Conservation (phyloP, 306 rosid genomes). For the Gastrolobium villosum region DNA sequence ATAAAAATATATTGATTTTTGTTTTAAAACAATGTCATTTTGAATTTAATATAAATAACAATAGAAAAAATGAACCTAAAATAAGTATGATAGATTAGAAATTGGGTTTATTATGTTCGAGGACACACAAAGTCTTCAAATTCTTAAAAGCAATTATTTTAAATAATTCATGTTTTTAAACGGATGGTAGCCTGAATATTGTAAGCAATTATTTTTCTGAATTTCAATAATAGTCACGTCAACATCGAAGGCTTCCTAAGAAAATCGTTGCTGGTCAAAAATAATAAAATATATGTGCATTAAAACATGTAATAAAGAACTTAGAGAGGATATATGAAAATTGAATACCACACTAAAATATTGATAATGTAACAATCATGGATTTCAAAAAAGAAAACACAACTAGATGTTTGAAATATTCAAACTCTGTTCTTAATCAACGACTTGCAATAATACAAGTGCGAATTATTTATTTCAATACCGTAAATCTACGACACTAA, state of each 20-base stretch:
- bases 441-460: neutral
- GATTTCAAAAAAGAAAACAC: neutral
- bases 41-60: too few relatives aligned
- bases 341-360: neutral
- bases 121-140: too few relatives aligned
- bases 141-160: neutral
- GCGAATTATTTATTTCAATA: neutral
- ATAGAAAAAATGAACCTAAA: too few relatives aligned
- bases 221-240: neutral
- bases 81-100: too few relatives aligned
- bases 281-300: neutral
- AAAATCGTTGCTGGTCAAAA: neutral
- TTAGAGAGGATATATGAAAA: neutral
- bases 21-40: too few relatives aligned
- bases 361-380: neutral
- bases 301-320: neutral
- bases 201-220: neutral
- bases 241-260: neutral
- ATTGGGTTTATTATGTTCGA: too few relatives aligned
- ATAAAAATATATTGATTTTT: too few relatives aligned
- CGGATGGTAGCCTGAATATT: neutral
- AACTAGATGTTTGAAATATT: constrained; percentile 14
- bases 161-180: neutral
- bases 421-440: constrained; percentile 22
- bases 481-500: neutral